Conservation (phyloP, 768 basidiomycete genomes). For the Russula emetica region DNA sequence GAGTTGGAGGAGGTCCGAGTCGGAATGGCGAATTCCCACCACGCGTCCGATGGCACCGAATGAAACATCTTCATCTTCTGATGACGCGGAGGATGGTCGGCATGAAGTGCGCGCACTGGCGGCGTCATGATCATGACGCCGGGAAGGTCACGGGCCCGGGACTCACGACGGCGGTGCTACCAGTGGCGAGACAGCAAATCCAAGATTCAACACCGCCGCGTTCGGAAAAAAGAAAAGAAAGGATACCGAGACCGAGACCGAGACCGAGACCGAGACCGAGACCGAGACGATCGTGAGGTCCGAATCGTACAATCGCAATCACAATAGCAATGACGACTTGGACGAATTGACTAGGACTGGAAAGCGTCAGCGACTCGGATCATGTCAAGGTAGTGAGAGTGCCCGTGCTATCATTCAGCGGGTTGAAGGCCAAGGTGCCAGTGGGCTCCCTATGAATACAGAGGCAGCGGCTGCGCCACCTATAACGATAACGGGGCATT, state of each 20-base stretch:
- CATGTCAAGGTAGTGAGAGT: not conserved
- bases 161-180: no score
- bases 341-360: not conserved
- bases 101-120: not conserved
- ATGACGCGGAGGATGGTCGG: not conserved
- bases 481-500: no score
- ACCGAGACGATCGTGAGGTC: no score
- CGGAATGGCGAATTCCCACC: not conserved
- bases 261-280: no score
- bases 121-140: not conserved
- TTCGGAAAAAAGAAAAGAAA: not conserved
- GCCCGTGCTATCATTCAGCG: not conserved
- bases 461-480: not conserved
- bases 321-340: no score
- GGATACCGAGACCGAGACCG: not conserved
- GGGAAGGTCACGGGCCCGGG: not conserved
- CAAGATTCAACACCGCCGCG: not conserved
- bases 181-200: not conserved
- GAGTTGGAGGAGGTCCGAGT: no score
- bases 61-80: not conserved
- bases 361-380: not conserved
- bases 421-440: not conserved
- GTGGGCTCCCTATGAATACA: not conserved
- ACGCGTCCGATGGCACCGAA: not conserved
- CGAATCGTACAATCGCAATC: no score